Base-by-base conservation (phyloP, 208 protist genomes). In the Paratrypanosoma confusum region DNA sequence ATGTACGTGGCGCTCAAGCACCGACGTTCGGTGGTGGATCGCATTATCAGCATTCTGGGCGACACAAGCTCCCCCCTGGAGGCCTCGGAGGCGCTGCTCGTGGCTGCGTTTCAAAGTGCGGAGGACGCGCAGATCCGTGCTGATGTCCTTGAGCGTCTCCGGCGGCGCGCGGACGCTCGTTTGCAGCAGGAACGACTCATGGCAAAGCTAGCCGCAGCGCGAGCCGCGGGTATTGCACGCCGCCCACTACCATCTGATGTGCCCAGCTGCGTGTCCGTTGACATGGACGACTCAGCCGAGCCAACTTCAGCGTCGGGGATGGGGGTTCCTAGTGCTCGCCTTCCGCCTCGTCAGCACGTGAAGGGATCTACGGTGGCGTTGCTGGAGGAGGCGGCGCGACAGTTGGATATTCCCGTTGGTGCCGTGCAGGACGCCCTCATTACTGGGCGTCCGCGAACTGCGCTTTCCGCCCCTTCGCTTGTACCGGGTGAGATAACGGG, bases 331-430 rank as follows among this genome's bases (percentile, higher is more conserved):
- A n/a, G n/a, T n/a, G n/a, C n/a, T n/a, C n/a, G n/a, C n/a, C n/a
- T n/a, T n/a, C n/a, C n/a, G n/a, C n/a, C n/a, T n/a, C n/a, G n/a
- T n/a, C n/a, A n/a, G n/a, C n/a, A n/a, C n/a, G n/a, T n/a, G n/a
- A n/a, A n/a, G n/a, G n/a, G n/a, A n/a, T n/a, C n/a, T n/a, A n/a
- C n/a, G n/a, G 20, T 39, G 21, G 10, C 36, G 24, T 37, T 57
- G 14, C 18, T 49, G 4, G 17, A 22, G 3, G 50, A 57, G 22
- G 50, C 40, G 3, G 50, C 50, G 3, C 38, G 50, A 14, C 50
- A 57, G 23, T 37, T 57, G 16, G 28, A 39, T 20, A 28, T 57
- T 0, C 33, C 50, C 24, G 39, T 57, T 20, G 42, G 36, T 5
- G 10, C 16, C 25, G 40, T 49, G 0, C 27, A 40, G 14, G 22